Evolutionary conservation across 2,329 filamentous ascomycete species (phyloP), one percentile per base, ranked within the genome.

Genomic region (Sclerotiophoma versabilis): DNA sequence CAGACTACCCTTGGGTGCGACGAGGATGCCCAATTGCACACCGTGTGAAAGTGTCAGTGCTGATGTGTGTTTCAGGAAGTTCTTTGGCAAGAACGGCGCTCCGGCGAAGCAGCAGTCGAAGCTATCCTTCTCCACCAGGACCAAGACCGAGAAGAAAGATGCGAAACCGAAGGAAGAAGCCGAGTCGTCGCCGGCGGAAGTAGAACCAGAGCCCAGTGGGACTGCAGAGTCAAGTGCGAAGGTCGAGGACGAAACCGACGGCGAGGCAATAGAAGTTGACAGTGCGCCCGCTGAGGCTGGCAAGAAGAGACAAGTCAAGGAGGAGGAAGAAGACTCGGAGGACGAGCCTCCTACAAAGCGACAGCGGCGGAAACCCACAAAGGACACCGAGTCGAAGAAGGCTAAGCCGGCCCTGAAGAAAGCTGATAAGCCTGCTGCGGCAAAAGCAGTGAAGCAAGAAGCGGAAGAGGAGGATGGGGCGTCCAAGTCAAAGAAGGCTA

Each of bases 1-100:
- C 90, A 93, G 80, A 85, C 83, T 71, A 91, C 87, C 65, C 79
- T 93, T 75, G 84, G 87, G 90, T 92, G 85, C 76, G 80, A 75
- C 56, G 48, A 59, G 32, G 26, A 57, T 22, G 32, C 36, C 52
- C 30, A 45, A 41, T 50, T 27, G 27, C 20, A 46, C 19, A 7
- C 5, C 4, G 12, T 10, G 10, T 27, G n/a, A 12, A 4, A 20
- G 4, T 25, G 6, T 22, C 17, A 2, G 38, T 46, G 51, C 60
- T 66, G 27, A 70, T 36, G 22, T 29, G 4, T 30, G 19, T 29
- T 58, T 50, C 61, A 98, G 93, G 58, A 95, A 93, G 73, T 97
- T 96, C 79, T 96, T 97, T 71, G 86, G 86, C 17, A 83, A 85
- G 34, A 85, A 85, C 66, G 87, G 86, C 44, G 75, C 82, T 5